Evolutionary conservation across 129 eudicot species (phyloP), one percentile per base, ranked within the genome.

Genomic region (Tagetes patula): DNA sequence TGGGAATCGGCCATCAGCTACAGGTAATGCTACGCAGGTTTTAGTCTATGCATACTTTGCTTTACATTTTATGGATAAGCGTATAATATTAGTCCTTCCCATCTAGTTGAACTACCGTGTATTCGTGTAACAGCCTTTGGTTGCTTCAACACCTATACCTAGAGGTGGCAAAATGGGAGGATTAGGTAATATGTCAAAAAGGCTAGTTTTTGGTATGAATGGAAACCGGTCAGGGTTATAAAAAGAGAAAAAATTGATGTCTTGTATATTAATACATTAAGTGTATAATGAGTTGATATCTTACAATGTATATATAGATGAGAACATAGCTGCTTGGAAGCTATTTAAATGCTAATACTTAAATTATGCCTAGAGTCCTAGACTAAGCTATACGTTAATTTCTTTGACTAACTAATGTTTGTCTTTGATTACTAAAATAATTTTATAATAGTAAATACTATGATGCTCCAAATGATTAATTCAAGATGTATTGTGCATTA

Each of bases 1-100:
- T 87, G 65, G 99, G 99, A 78, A 88, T 72, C 14, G 55, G 76
- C 34, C 74, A 83, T 14, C 74, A 72, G 14, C 43, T 95, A 80
- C 97, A 94, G 89, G 97, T 91, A 67, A 31, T 12, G 67, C 65
- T 61, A 12, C 13, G 42, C 36, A 37, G 67, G 45, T 61, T 61
- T 43, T 34, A 37, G 36, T 11, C 45, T 61, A 13, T 37, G 31
- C 67, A 36, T 11, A 61, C 13, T 61, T 61, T 11, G 45, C 9
- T 36, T 43, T 61, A 49, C 45, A 31, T 67, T 31, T 65, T 53
- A 73, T 45, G 38, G 48, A 46, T 43, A 41, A 11, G 31, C 12
- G 43, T 52, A 53, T 50, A 37, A 4, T 54, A 6, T 41, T 27
- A 47, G 14, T 70, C 46, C 78, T 8, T 6, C 10, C 12, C 32